A percentile compares a stretch with the other conserved stretches of the same genome.
These are phyloP conservation scores for Naganishia vishniacii DNA, from an alignment of 768 basidiomycete genomes.

Conservation along the genomic window DNA sequence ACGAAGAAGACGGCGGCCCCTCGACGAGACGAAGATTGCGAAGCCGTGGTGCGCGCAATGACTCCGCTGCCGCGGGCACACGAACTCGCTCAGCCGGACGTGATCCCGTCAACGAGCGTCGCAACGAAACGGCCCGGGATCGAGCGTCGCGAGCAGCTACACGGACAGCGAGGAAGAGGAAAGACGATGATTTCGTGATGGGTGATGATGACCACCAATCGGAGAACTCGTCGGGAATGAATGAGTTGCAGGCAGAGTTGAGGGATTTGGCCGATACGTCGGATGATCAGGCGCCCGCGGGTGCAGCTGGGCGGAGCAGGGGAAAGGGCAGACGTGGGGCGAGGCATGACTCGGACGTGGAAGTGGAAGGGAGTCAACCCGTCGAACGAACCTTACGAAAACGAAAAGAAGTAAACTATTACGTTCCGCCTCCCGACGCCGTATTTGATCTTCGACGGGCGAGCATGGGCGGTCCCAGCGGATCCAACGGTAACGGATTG, in stretches of 20 bases:
- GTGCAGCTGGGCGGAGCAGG: neutral
- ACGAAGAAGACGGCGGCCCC: conserved; percentile 14
- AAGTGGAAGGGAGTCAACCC: conserved; percentile 20
- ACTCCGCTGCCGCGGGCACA: neutral
- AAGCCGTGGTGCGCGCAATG: neutral
- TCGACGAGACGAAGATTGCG: neutral
- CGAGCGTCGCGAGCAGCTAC: conserved; percentile 9
- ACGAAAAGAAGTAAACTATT: conserved; percentile 18
- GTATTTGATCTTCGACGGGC: conserved; percentile 1
- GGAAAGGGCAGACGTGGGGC: neutral
- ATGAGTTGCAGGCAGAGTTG: conserved; percentile 18
- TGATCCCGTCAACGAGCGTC: neutral
- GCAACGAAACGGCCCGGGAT: conserved; percentile 7
- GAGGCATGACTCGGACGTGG: conserved; percentile 4
- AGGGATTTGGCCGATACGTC: conserved; percentile 3
- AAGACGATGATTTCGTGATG: conserved; percentile 16
- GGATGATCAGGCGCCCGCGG: conserved; percentile 1
- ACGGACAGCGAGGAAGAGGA: neutral
- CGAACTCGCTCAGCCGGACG: no score
- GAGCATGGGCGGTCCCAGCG: conserved; percentile 2
- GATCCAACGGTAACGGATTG: neutral
- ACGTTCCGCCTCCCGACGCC: conserved; percentile 14
- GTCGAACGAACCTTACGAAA: conserved; percentile 16
- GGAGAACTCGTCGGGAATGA: conserved; percentile 11
- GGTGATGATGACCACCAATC: conserved; percentile 7